A percentile compares a stretch with the other conserved stretches of the same genome.
These are phyloP conservation scores for Corrigiola litoralis DNA, from an alignment of 179 eudicot species.

Conservation along the genomic window DNA sequence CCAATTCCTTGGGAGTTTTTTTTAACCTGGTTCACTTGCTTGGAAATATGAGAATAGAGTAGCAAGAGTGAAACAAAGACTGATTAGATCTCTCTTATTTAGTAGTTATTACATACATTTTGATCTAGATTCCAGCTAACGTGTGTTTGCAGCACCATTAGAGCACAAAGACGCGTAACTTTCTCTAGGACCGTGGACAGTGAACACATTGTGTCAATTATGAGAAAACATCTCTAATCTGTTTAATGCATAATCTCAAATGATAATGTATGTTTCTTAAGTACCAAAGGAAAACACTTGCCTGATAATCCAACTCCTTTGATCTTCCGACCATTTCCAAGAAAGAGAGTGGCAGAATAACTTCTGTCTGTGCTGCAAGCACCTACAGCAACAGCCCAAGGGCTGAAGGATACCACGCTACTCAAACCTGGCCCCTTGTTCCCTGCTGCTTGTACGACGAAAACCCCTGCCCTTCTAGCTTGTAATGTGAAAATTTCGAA, in stretches of 20 bases:
- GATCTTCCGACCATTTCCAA: slow-evolving; percentile 58
- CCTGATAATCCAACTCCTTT: slow-evolving; percentile 89
- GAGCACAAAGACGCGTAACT: too few species aligned
- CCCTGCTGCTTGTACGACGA: slow-evolving; percentile 90
- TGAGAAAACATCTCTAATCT: too few species aligned
- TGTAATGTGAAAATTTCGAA: slow-evolving; percentile 73
- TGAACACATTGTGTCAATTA: too few species aligned
- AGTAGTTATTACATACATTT: too few species aligned
- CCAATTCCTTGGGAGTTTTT: too few species aligned
- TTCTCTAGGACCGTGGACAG: too few species aligned
- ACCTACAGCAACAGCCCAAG: slow-evolving; percentile 84
- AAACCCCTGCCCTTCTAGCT: slow-evolving; percentile 82
- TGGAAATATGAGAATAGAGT: too few species aligned
- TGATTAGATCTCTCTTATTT: not conserved
- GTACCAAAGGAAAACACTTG: not conserved
- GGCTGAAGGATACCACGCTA: slow-evolving; percentile 76
- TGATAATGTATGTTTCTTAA: not conserved
- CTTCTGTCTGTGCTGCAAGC: slow-evolving; percentile 61
- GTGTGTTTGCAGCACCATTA: too few species aligned
- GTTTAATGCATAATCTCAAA: too few species aligned
- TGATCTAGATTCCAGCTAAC: too few species aligned
- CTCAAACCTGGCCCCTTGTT: slow-evolving; percentile 74
- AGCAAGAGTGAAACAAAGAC: not conserved
- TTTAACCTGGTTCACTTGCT: too few species aligned
- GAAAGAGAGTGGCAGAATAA: slow-evolving; percentile 62